Conservation (phyloP, 2,329 filamentous ascomycete species). For the Curvularia spicifera region DNA sequence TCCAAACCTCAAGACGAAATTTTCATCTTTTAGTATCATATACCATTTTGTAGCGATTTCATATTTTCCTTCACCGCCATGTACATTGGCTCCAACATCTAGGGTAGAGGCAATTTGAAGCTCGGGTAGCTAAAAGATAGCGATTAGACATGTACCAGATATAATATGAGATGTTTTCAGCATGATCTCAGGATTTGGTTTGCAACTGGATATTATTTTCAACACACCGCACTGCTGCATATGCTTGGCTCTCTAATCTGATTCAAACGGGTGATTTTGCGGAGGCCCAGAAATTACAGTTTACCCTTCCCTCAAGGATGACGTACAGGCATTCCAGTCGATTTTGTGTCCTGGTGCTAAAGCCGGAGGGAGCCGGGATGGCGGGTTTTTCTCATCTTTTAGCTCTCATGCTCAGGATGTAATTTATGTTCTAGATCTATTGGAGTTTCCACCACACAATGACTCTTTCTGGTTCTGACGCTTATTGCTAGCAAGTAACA, state of each 20-base stretch:
- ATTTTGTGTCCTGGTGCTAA: not conserved
- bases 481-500: not conserved
- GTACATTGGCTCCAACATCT: not conserved
- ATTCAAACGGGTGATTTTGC: not conserved
- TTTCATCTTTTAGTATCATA: constrained; percentile 13
- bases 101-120: not conserved
- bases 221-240: not conserved
- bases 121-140: not conserved
- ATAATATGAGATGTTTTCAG: not conserved
- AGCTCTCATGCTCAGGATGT: not conserved
- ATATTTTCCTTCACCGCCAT: not conserved
- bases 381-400: not conserved
- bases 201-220: not conserved
- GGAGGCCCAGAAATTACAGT: not conserved
- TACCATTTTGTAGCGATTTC: not conserved
- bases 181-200: not conserved
- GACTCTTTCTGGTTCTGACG: not conserved
- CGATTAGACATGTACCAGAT: not conserved
- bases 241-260: not conserved
- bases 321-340: not conserved
- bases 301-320: not conserved
- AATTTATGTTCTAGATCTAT: not conserved
- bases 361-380: not conserved
- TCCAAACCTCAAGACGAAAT: constrained; percentile 23
- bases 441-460: not conserved